Evolutionary conservation across 306 rosid species (phyloP).

Genomic region (Prunus mongolica): DNA sequence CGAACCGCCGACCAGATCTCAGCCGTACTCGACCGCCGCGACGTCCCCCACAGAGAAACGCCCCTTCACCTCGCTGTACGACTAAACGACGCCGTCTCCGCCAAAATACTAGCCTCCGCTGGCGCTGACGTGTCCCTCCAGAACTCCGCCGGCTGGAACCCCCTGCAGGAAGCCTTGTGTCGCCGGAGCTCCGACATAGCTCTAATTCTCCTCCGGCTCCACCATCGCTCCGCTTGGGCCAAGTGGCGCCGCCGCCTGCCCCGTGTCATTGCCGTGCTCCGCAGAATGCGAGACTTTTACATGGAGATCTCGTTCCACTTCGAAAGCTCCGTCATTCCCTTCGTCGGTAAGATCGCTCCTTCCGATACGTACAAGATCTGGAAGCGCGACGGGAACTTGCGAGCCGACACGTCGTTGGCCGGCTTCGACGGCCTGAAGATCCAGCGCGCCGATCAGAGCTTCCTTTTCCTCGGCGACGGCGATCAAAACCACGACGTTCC

Average conservation of each 20-base stretch:
- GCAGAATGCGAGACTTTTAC: slow-evolving; percentile 91
- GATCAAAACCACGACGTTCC: slow-evolving; percentile 47
- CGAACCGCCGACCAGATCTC: slow-evolving; percentile 69
- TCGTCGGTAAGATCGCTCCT: slow-evolving; percentile 84
- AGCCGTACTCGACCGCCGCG: slow-evolving; percentile 77
- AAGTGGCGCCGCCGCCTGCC: slow-evolving; percentile 97
- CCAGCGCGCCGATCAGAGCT: slow-evolving; percentile 95
- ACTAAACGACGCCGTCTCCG: slow-evolving; percentile 51
- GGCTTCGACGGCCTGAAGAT: slow-evolving; percentile 93
- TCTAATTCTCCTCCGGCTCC: slow-evolving; percentile 53
- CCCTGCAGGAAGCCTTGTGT: slow-evolving; percentile 83
- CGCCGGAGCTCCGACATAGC: slow-evolving; percentile 77
- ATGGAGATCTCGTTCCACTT: slow-evolving; percentile 95
- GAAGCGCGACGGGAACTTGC: slow-evolving; percentile 88
- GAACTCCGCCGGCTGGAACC: slow-evolving; percentile 82
- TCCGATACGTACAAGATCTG: slow-evolving; percentile 91
- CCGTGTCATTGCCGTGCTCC: slow-evolving; percentile 66
- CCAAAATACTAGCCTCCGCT: slow-evolving; percentile 52
- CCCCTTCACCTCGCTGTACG: slow-evolving; percentile 92
- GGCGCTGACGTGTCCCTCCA: slow-evolving; percentile 87
- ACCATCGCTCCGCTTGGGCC: slow-evolving; percentile 84
- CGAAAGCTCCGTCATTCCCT: slow-evolving; percentile 95
- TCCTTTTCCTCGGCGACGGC: slow-evolving; percentile 89
- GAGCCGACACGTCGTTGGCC: slow-evolving; percentile 82
- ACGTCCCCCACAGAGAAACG: slow-evolving; percentile 71